Evolutionary conservation across 768 basidiomycete species (phyloP).

Genomic region (Phanerochaete carnosa): DNA sequence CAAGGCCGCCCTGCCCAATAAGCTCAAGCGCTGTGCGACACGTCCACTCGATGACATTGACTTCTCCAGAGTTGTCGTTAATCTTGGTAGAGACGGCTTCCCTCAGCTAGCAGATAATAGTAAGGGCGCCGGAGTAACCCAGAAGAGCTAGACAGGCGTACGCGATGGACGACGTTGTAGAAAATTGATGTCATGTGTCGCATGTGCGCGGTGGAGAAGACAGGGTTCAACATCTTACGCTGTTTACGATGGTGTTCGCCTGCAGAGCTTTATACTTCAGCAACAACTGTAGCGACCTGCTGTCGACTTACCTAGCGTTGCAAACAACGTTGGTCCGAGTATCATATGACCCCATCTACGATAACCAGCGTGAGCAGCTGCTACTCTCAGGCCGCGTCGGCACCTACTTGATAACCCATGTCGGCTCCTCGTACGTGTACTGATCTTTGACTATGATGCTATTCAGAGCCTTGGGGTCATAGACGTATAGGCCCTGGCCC

Average conservation of each 20-base stretch:
- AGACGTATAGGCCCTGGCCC: slow-evolving; percentile 36
- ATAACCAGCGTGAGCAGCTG: neutral
- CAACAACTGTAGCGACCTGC: neutral
- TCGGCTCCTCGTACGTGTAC: slow-evolving; percentile 13
- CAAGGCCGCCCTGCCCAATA: slow-evolving; percentile 11
- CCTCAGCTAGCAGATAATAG: too few species aligned
- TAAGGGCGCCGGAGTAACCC: too few species aligned
- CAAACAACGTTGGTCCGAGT: slow-evolving; percentile 22
- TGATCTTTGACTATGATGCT: slow-evolving; percentile 43
- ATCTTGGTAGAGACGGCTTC: neutral
- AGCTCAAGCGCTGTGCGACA: slow-evolving; percentile 15
- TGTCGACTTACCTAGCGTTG: slow-evolving; percentile 19
- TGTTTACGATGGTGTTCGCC: slow-evolving; percentile 28
- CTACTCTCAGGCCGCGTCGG: neutral
- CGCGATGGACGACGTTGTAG: slow-evolving; percentile 18
- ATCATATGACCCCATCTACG: slow-evolving; percentile 13
- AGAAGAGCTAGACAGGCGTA: neutral
- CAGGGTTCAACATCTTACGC: slow-evolving; percentile 29
- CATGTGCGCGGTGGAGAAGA: slow-evolving; percentile 26
- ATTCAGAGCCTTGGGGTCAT: slow-evolving; percentile 43
- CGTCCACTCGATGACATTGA: slow-evolving; percentile 17
- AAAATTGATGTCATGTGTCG: slow-evolving; percentile 23
- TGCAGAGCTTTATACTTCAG: slow-evolving; percentile 3
- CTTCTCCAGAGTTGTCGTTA: slow-evolving; percentile 3
- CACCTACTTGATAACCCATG: slow-evolving; percentile 16